A percentile compares a stretch with the other conserved stretches of the same genome.
Conservation (phyloP, 2,329 filamentous ascomycete genomes). For the Fusarium bactridioides region DNA sequence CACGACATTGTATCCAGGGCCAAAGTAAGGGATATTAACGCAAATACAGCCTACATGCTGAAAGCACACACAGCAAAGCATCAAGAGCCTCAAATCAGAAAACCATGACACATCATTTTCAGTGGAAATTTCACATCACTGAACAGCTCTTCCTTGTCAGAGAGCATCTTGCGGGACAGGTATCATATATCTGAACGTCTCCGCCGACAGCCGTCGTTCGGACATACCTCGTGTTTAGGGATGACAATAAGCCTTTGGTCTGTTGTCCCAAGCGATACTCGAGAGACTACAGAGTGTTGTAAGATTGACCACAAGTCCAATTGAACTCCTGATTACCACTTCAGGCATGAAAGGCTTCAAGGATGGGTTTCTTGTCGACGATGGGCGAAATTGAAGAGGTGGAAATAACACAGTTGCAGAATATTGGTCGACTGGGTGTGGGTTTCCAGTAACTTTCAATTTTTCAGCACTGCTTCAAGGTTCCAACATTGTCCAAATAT, state of each 20-base stretch:
- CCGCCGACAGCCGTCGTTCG: background rate
- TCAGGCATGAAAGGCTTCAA: background rate
- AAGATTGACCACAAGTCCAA: background rate
- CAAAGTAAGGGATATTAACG: background rate
- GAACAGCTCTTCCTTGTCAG: background rate
- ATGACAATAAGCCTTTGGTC: background rate
- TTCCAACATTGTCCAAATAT: background rate
- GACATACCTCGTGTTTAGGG: background rate
- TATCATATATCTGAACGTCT: background rate
- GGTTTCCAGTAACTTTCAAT: background rate
- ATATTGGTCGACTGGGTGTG: background rate
- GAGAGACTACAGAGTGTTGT: background rate
- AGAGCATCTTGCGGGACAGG: background rate
- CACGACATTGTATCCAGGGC: background rate
- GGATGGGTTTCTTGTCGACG: background rate
- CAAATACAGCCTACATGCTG: background rate
- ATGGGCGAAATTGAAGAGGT: background rate
- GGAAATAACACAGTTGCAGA: background rate
- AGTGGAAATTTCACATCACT: background rate
- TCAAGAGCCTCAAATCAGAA: background rate
- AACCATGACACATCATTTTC: background rate
- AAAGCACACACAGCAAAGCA: background rate
- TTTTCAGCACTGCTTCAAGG: background rate
- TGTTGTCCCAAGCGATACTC: background rate
- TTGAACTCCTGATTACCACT: background rate